Conservation (phyloP, 192 early-diverging fungal genomes). For the Backusella sp. region DNA sequence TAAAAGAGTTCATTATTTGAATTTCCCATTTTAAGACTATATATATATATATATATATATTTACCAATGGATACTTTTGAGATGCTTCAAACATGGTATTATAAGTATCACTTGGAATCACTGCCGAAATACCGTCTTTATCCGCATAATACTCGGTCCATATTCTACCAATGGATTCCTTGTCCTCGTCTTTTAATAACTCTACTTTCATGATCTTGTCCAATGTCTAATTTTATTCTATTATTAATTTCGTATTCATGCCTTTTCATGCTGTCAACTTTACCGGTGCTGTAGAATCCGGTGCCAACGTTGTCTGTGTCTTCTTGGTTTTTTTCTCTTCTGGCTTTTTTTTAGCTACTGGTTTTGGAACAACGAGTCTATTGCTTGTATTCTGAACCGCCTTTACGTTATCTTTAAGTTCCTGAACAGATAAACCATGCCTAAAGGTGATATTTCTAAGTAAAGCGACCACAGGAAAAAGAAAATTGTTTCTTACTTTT, state of each 20-base stretch:
- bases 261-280: background rate
- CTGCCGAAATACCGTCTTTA: slow-evolving; percentile 37
- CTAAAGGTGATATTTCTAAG: background rate
- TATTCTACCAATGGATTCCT: slow-evolving; percentile 31
- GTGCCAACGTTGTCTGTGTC: background rate
- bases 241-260: background rate
- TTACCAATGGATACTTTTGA: slow-evolving; percentile 39
- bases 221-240: slow-evolving; percentile 14
- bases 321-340: slow-evolving; percentile 9
- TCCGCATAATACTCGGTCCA: slow-evolving; percentile 38
- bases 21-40: too few relatives aligned
- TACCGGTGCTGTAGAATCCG: slow-evolving; percentile 34
- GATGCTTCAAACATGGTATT: slow-evolving; percentile 24
- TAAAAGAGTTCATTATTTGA: background rate
- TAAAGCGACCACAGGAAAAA: background rate
- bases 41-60: too few relatives aligned
- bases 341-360: background rate
- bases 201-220: slow-evolving; percentile 37
- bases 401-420: slow-evolving; percentile 25
- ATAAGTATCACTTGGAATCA: slow-evolving; percentile 32
- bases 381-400: background rate
- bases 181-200: slow-evolving; percentile 27
- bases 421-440: slow-evolving; percentile 31
- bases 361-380: slow-evolving; percentile 5
- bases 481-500: slow-evolving; percentile 23